Evolutionary conservation across 257 asterid genomes (phyloP).

Genomic region (Plectranthus barbatus): DNA sequence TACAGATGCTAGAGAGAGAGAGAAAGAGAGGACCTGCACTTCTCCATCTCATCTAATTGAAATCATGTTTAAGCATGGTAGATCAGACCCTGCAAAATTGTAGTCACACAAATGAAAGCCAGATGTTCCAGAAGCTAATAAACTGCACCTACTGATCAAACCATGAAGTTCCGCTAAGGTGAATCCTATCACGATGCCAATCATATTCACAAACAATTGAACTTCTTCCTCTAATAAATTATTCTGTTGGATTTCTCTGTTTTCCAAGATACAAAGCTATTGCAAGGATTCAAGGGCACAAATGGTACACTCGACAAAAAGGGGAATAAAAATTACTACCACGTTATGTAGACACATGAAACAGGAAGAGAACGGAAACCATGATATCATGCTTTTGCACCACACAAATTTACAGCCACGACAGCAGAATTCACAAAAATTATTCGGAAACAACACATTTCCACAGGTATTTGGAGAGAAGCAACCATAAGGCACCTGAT

Average conservation of each 20-base stretch:
- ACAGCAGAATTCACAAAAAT: background rate
- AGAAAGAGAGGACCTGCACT: background rate
- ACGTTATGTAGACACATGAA: background rate
- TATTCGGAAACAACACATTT: background rate
- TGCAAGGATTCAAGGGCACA: background rate
- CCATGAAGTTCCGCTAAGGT: background rate
- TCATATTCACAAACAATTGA: conserved; percentile 10
- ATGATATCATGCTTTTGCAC: conserved; percentile 11
- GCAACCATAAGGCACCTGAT: conserved; percentile 9
- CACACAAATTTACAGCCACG: conserved; percentile 19
- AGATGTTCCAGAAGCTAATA: background rate
- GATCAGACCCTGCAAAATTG: background rate
- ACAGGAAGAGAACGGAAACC: background rate
- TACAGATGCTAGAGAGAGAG: background rate
- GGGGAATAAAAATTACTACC: background rate
- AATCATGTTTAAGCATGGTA: background rate
- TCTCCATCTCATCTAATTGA: background rate
- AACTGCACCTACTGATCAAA: background rate
- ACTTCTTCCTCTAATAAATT: background rate
- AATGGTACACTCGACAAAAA: background rate
- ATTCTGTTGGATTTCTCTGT: background rate
- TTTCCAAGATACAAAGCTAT: conserved; percentile 1
- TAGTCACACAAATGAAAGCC: background rate
- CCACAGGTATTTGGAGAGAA: conserved; percentile 5
- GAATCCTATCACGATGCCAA: background rate